phyloP scores from a whole-genome alignment of 1,284 basidiomycete genomes.

The Austroboletus niveus region DNA sequence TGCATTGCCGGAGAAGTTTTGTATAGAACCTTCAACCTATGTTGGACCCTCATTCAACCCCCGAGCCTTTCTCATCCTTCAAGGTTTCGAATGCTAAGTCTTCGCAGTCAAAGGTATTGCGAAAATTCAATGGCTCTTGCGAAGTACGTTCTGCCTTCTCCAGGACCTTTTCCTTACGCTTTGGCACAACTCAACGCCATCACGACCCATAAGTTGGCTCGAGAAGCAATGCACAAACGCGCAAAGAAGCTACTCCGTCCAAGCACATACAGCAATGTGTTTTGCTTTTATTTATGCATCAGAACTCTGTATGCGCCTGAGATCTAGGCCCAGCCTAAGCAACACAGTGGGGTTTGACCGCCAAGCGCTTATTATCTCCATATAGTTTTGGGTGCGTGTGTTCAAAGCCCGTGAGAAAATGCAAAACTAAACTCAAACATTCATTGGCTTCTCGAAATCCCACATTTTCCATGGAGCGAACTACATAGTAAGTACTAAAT shows the following conservation, averaged over 20 bases:
- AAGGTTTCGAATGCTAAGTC: slow-evolving; percentile 85
- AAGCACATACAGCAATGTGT: slow-evolving; percentile 69
- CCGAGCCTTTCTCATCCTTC: slow-evolving; percentile 77
- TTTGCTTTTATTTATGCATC: slow-evolving; percentile 52
- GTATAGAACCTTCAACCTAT: slow-evolving; percentile 76
- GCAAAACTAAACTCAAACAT: too few relatives aligned
- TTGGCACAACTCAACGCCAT: neutral
- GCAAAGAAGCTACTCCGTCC: slow-evolving; percentile 60
- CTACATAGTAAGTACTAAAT: too few relatives aligned
- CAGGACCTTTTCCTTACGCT: neutral
- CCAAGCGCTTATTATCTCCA: too few relatives aligned
- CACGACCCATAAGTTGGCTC: slow-evolving; percentile 46
- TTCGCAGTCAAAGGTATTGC: slow-evolving; percentile 75
- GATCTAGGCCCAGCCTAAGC: too few relatives aligned
- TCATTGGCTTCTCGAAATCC: too few relatives aligned
- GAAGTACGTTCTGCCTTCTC: slow-evolving; percentile 36
- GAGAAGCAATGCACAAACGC: slow-evolving; percentile 64
- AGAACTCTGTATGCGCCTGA: too few relatives aligned
- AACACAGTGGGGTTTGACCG: too few relatives aligned
- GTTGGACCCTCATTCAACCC: slow-evolving; percentile 77
- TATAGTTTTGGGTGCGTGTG: too few relatives aligned
- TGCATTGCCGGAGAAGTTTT: slow-evolving; percentile 74
- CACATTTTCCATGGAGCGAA: too few relatives aligned
- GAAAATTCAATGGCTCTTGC: slow-evolving; percentile 77
- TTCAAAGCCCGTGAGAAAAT: too few relatives aligned